Conservation (phyloP, 1,284 basidiomycete species). For the Ceratobasidium sp. region DNA sequence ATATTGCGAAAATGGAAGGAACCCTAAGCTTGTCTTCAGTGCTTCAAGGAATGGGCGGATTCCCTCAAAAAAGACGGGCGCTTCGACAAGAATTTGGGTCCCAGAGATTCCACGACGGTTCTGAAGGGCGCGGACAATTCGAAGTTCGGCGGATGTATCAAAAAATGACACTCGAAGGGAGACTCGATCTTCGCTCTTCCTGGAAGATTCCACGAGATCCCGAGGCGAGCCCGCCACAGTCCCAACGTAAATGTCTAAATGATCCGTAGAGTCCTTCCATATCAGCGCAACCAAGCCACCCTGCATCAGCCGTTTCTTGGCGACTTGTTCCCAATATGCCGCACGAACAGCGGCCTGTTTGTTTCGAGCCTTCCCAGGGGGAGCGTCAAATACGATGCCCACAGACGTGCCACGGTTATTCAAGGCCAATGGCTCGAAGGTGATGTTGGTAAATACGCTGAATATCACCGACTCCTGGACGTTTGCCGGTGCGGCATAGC, state of each 20-base stretch:
- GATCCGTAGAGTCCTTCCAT: conserved; percentile 52
- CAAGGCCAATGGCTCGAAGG: conserved; percentile 59
- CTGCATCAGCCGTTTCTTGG: conserved; percentile 64
- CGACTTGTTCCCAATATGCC: conserved; percentile 65
- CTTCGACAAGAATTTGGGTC: conserved; percentile 63
- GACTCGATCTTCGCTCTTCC: conserved; percentile 53
- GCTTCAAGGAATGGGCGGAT: conserved; percentile 71
- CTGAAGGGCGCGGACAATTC: conserved; percentile 58
- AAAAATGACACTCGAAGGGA: conserved; percentile 64
- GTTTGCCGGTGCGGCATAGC: conserved; percentile 53
- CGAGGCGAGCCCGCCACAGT: conserved; percentile 58
- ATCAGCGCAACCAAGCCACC: conserved; percentile 69
- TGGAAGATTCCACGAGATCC: conserved; percentile 60
- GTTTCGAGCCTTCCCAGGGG: conserved; percentile 59
- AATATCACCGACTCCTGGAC: conserved; percentile 63
- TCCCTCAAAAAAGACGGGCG: conserved; percentile 68
- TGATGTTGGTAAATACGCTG: conserved; percentile 66
- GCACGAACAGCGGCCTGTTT: conserved; percentile 50
- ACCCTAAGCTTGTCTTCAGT: conserved; percentile 62
- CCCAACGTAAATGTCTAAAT: conserved; percentile 61
- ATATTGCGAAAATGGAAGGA: conserved; percentile 65
- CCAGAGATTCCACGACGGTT: conserved; percentile 44
- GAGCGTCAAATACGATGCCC: conserved; percentile 60
- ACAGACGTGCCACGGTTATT: conserved; percentile 62
- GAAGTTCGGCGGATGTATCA: conserved; percentile 61